phyloP scores from a whole-genome alignment of 1,284 basidiomycete species.

The Austroboletus rostrupii region DNA sequence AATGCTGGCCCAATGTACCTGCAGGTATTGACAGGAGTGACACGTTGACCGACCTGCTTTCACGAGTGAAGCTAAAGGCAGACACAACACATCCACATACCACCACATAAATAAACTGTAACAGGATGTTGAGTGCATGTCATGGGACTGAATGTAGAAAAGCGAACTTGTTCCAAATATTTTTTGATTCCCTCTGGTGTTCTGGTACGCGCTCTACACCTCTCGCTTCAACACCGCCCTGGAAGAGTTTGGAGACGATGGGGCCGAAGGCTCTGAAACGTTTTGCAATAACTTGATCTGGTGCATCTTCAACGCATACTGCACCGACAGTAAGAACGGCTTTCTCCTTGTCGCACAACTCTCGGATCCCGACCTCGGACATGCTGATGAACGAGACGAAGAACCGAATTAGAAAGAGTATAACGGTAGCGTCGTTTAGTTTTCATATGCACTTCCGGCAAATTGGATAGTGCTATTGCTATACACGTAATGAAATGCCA shows the following conservation, averaged over 20 bases:
- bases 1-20: slow-evolving; percentile 51
- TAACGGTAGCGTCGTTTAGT: too few relatives aligned
- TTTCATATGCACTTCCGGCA: too few relatives aligned
- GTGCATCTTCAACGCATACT: slow-evolving; percentile 20
- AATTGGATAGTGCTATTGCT: too few relatives aligned
- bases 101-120: slow-evolving; percentile 45
- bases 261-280: slow-evolving; percentile 38
- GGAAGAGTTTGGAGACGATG: slow-evolving; percentile 38
- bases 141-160: slow-evolving; percentile 4
- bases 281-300: slow-evolving; percentile 32
- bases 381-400: neutral
- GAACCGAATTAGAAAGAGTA: too few relatives aligned
- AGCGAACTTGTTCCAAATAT: slow-evolving; percentile 47
- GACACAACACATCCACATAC: too few relatives aligned
- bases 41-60: slow-evolving; percentile 38
- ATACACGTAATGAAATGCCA: too few relatives aligned
- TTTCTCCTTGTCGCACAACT: slow-evolving; percentile 22
- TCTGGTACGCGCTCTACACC: slow-evolving; percentile 52
- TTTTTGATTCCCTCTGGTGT: slow-evolving; percentile 38
- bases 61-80: too few relatives aligned
- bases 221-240: slow-evolving; percentile 47
- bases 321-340: neutral
- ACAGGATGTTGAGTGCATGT: slow-evolving; percentile 9
- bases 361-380: neutral
- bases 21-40: slow-evolving; percentile 55